Evolutionary conservation across 1,139 yeast species (phyloP), one percentile per base, ranked within the genome.

Genomic region (Geotrichum carabidarum): DNA sequence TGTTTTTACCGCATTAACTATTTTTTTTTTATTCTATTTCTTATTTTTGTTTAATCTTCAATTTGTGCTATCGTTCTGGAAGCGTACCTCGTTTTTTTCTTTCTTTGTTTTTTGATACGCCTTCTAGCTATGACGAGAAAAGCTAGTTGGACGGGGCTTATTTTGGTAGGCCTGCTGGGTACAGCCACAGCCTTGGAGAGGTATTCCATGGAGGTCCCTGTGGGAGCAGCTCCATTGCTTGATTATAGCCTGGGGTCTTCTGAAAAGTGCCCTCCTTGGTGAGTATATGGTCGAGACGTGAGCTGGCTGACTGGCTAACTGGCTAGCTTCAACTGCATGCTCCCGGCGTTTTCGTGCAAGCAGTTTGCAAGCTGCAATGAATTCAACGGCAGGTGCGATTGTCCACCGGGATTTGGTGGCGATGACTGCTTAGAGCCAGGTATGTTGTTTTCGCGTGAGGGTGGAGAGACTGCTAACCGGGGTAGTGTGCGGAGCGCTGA

Each of bases 331-430:
- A 93, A 93, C 70, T 93, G 99, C 73, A 86, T 89, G 76, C 77
- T 90, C 14, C 96, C 97, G 8, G 86, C 90, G 59, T 90, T 88
- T 65, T 85, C 83, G 60, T 93, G 99, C 70, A 82, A 87, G 55
- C 99, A 93, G 65, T 93, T 84, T 67, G 90, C 96, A 32, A 73
- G 71, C 31, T 93, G 99, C 74, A 88, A 93, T 67, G 79, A 86
- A 45, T 88, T 77, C 69, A 86, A 94, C 1, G 99, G 99, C 1
- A 79, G 83, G 68, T 93, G 99, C 73, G 95, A 87, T 56, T 93
- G 99, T 71, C 81, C 88, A 45, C 84, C 82, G 37, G 99, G 99
- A 0, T 93, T 85, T 71, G 97, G 96, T 4, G 97, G 98, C 8
- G 82, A 83, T 63, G 97, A 93, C 67, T 93, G 99, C 70, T 78